Conservation (phyloP, 2,329 filamentous ascomycete species). For the Tolypocladium nubicola region DNA sequence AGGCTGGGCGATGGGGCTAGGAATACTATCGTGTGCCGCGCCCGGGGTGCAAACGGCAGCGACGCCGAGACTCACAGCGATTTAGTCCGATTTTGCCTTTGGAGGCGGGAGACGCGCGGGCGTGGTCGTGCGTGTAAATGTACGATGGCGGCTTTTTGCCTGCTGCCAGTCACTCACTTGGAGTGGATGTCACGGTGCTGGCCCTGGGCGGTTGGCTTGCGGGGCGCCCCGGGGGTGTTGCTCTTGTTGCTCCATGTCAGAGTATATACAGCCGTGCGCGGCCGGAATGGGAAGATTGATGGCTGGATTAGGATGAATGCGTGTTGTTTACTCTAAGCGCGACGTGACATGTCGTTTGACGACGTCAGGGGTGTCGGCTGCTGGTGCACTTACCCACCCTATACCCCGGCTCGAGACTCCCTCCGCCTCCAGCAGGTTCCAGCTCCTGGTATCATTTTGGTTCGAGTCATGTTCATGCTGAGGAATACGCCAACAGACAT, state of each 20-base stretch:
- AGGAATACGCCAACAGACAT: no score
- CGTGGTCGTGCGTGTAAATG: not conserved
- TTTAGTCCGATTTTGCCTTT: not conserved
- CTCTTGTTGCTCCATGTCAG: not conserved
- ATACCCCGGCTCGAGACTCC: not conserved
- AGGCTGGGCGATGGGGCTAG: constrained; percentile 39
- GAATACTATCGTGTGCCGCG: not conserved
- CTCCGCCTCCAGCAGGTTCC: no score
- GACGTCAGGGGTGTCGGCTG: no score
- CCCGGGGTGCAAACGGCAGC: not conserved
- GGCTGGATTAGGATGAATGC: not conserved
- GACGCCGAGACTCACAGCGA: not conserved
- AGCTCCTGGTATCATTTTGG: no score
- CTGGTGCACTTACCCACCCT: not conserved
- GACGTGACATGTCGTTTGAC: not conserved
- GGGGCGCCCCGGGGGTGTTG: not conserved
- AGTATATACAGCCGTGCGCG: not conserved
- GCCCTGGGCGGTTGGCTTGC: not conserved
- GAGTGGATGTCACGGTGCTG: not conserved
- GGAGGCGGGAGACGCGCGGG: not conserved
- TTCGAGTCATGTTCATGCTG: no score
- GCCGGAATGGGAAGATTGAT: not conserved
- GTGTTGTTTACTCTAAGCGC: not conserved
- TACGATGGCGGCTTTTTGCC: not conserved
- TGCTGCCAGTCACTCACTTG: not conserved